phyloP scores from a whole-genome alignment of 805 yeast genomes.

The Ogataea thermomethanolica region DNA sequence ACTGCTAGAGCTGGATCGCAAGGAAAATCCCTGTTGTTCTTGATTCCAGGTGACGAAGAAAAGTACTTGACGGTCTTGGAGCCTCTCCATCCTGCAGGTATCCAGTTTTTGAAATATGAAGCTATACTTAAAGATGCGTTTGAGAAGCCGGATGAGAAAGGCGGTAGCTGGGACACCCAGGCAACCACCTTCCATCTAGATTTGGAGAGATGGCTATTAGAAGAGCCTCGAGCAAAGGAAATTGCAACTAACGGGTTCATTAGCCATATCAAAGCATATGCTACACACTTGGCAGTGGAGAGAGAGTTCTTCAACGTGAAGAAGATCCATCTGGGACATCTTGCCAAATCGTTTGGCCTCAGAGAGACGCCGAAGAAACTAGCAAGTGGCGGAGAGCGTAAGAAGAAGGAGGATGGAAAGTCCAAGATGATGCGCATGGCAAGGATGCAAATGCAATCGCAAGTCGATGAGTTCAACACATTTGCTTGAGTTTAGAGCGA shows the following conservation, averaged over 20 bases:
- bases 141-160: constrained; percentile 24
- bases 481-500: constrained; percentile 14
- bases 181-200: constrained; percentile 96
- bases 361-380: constrained; percentile 90
- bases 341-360: constrained; percentile 91
- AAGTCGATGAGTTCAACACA: constrained; percentile 71
- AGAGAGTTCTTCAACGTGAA: constrained; percentile 78
- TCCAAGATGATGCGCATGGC: constrained; percentile 78
- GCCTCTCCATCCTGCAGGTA: constrained; percentile 46
- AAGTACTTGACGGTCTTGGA: constrained; percentile 64
- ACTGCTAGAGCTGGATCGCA: constrained; percentile 94
- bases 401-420: constrained; percentile 62
- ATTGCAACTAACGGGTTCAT: constrained; percentile 78
- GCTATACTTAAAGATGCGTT: constrained; percentile 31
- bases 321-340: constrained; percentile 85
- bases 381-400: constrained; percentile 44
- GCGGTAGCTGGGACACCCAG: constrained; percentile 75
- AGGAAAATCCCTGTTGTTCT: constrained; percentile 75
- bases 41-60: constrained; percentile 89
- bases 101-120: constrained; percentile 49
- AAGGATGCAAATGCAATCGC: constrained; percentile 57
- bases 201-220: constrained; percentile 84
- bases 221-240: constrained; percentile 55
- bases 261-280: constrained; percentile 90
- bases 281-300: constrained; percentile 86